Evolutionary conservation across 1,284 basidiomycete species (phyloP), one percentile per base, ranked within the genome.

Genomic region (Boletus smithii): DNA sequence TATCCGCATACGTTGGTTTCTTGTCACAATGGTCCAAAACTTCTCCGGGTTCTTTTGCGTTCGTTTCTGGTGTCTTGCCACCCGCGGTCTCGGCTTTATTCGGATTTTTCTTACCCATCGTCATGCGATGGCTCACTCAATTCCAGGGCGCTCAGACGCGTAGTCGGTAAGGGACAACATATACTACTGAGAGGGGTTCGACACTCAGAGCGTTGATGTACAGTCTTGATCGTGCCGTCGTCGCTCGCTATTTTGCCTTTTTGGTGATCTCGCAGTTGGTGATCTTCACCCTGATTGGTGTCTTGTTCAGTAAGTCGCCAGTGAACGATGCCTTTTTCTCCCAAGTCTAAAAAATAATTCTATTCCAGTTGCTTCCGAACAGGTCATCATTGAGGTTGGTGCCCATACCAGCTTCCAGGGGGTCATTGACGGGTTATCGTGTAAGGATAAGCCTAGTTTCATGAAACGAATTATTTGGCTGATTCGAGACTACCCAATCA

Each of bases 241-340:
- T 93, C 36, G 91, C 90, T 17, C 83, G 91, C 30, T 97, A 97
- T 69, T 97, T 85, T 63, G 80, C 88, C 7, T 97, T 97, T 77
- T 75, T 97, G 66, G 83, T 95, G 52, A 86, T 95, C 64, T 88
- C 85, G 44, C 91, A 94, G 62, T 71, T 97, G 60, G 76, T 97
- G 57, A 83, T 97, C 66, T 97, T 97, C 73, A 94, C 91, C 20
- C 68, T 97, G 49, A 84, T 97, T 54, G 89, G 90, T 53, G 91
- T 95, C 41, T 74, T 87, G 50, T 91, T 95, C 72, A 86, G 88
- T 86, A 48, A 63, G 86, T 71, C n/a, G n/a, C 11, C 9, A 9
- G 33, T 59, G 14, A 30, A 48, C 7, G 44, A n/a, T 32, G 0
- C 8, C 13, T 42, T 14, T 24, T 26, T 14, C 1, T n/a, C 2